Conservation (phyloP, 2,329 filamentous ascomycete genomes). For the Cladosporium sp. region DNA sequence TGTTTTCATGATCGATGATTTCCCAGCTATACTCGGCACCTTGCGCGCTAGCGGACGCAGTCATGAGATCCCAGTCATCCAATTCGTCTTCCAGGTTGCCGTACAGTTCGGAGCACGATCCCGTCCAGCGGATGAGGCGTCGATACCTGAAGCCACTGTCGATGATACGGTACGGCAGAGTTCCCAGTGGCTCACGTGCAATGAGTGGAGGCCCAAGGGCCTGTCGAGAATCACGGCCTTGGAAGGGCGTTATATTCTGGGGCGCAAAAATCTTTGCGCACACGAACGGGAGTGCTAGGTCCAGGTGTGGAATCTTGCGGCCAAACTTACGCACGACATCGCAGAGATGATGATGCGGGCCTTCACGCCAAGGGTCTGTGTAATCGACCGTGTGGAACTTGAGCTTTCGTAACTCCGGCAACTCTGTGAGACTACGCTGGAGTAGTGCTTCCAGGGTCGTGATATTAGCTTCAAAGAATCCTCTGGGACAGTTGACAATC, state of each 20-base stretch:
- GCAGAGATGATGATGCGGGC: conserved; percentile 16
- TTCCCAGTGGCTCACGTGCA: conserved; percentile 13
- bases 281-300: conserved; percentile 21
- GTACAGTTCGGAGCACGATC: conserved; percentile 12
- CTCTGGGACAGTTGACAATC: conserved; percentile 17
- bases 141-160: conserved; percentile 18
- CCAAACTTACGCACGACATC: conserved; percentile 19
- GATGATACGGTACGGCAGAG: conserved; percentile 16
- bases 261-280: conserved; percentile 18
- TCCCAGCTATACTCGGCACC: conserved; percentile 19
- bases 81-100: background rate
- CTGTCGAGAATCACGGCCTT: background rate
- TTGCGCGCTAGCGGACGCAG: conserved; percentile 12
- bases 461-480: conserved; percentile 13
- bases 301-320: conserved; percentile 17
- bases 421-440: conserved; percentile 10
- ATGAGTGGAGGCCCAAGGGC: conserved; percentile 1
- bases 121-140: conserved; percentile 18
- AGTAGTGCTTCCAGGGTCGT: conserved; percentile 16
- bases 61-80: conserved; percentile 18
- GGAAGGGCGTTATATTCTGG: background rate
- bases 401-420: conserved; percentile 16
- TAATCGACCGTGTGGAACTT: conserved; percentile 16
- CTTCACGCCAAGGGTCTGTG: background rate
- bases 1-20: conserved; percentile 5